Conservation (phyloP, 106 monocot species). For the Apostasia ramifera region DNA sequence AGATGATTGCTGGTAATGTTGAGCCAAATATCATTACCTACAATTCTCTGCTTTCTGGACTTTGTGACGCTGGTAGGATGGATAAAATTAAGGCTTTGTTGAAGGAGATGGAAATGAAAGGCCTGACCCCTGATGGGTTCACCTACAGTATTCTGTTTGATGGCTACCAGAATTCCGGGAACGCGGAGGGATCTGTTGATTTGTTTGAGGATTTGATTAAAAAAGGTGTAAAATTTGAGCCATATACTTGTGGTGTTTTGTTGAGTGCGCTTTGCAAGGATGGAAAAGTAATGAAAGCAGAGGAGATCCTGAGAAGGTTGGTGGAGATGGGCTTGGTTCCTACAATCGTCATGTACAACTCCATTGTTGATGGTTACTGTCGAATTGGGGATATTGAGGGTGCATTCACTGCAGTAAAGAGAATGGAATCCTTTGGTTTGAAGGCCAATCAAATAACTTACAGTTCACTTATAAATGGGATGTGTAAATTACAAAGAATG, state of each 20-base stretch:
- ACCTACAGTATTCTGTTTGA: slow-evolving; percentile 30
- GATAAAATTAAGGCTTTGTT: slow-evolving; percentile 27
- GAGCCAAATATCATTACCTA: slow-evolving; percentile 53
- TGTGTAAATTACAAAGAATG: slow-evolving; percentile 52
- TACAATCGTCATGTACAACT: slow-evolving; percentile 57
- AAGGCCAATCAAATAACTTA: slow-evolving; percentile 44
- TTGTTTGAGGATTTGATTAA: slow-evolving; percentile 39
- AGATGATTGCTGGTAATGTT: slow-evolving; percentile 18
- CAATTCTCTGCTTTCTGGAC: slow-evolving; percentile 54
- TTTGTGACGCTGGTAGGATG: slow-evolving; percentile 32
- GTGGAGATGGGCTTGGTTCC: slow-evolving; percentile 39
- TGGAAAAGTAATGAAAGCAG: slow-evolving; percentile 52
- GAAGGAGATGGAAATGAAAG: slow-evolving; percentile 32
- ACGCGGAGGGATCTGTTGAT: slow-evolving; percentile 12
- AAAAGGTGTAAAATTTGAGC: slow-evolving; percentile 26
- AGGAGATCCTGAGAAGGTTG: slow-evolving; percentile 30
- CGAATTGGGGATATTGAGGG: slow-evolving; percentile 27
- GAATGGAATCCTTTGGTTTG: slow-evolving; percentile 44
- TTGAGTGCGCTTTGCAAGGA: slow-evolving; percentile 68
- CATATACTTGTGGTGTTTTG: slow-evolving; percentile 40
- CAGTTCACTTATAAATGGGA: slow-evolving; percentile 65
- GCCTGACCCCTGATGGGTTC: slow-evolving; percentile 31
- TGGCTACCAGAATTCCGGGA: slow-evolving; percentile 21
- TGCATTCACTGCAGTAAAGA: slow-evolving; percentile 22
- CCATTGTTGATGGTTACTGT: slow-evolving; percentile 58